Base-by-base conservation (phyloP, 345 rosid genomes). In the Litchi chinensis region DNA sequence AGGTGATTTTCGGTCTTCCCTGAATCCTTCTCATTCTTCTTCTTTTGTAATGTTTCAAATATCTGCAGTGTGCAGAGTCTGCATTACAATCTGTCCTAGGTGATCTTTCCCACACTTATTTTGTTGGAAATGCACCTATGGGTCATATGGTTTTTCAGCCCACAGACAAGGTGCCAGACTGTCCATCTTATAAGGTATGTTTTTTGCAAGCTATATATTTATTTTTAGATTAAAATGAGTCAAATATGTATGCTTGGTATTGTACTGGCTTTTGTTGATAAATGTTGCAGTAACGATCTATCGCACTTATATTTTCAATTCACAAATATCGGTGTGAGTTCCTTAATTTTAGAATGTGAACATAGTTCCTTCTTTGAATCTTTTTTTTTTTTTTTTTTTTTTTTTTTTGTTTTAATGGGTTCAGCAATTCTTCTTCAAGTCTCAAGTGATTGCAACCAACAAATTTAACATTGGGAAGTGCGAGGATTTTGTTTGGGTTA, bases 61-160 rank as follows among this genome's bases (percentile, higher is more conserved):
- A 0, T 82, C 73, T 84, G 82, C 86, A 96, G 98, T 94, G 98
- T 57, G 97, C 99, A 6, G 99, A 96, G 83, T 86, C 92, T 82
- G 99, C 99, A 65, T 83, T 95, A 60, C 71, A 87, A 66, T 91
- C 91, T 75, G 93, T 92, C 50, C 62, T 94, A 48, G 98, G 97
- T 60, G 93, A 90, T 76, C 91, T 95, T 10, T 90, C 95, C 24
- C 93, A 90, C 71, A 92, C 98, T 18, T 95, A 92, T 82, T 95
- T 95, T 85, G 98, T 91, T 65, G 99, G 99, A 70, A 95, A 95
- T 82, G 94, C 98, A 82, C 99, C 98, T 43, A 95, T 91, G 95
- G 99, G 94, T 77, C 99, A 94, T 82, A 82, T 91, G 86, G 95
- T 77, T 71, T 76, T 88, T 3, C 83, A 87, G 76, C 87, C 86